These are phyloP conservation scores for Mortierella sp. DNA, from an alignment of 371 early-diverging fungal species.

Conservation along the genomic window DNA sequence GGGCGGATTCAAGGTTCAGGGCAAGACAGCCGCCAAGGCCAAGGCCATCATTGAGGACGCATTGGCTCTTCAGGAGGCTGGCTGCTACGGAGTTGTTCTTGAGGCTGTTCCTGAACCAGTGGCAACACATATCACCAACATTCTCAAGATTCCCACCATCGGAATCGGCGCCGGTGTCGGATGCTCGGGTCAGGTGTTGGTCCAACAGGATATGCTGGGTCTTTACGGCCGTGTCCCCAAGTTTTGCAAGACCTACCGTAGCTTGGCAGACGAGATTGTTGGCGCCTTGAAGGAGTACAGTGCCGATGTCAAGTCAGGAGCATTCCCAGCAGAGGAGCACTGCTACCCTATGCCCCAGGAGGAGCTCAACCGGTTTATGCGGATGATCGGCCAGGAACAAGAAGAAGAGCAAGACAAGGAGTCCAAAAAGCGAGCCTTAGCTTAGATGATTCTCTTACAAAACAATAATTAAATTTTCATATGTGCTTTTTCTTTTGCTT, in stretches of 20 bases:
- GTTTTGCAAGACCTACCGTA: constrained; percentile 92
- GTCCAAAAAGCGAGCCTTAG: not conserved
- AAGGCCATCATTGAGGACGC: constrained; percentile 87
- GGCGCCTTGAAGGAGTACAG: constrained; percentile 80
- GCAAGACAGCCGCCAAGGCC: constrained; percentile 86
- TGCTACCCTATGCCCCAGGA: constrained; percentile 81
- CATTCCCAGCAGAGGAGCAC: constrained; percentile 85
- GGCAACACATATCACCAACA: constrained; percentile 84
- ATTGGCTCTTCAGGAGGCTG: constrained; percentile 90
- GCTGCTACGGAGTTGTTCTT: constrained; percentile 93
- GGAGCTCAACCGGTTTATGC: constrained; percentile 68
- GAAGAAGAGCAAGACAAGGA: constrained; percentile 2
- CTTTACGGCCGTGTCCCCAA: constrained; percentile 66
- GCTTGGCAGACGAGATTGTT: constrained; percentile 78
- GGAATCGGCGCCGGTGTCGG: constrained; percentile 96
- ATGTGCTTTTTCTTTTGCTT: not conserved
- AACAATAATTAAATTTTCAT: not conserved
- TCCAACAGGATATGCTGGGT: constrained; percentile 91
- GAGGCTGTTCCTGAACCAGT: constrained; percentile 95
- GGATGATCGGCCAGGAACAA: constrained; percentile 27
- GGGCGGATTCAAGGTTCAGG: constrained; percentile 95
- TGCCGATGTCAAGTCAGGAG: constrained; percentile 80
- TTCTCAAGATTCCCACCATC: constrained; percentile 90
- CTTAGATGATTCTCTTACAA: not conserved
- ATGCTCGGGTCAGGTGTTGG: constrained; percentile 95